phyloP scores from a whole-genome alignment of 2,329 filamentous ascomycete species.

The Fulvia fulva region DNA sequence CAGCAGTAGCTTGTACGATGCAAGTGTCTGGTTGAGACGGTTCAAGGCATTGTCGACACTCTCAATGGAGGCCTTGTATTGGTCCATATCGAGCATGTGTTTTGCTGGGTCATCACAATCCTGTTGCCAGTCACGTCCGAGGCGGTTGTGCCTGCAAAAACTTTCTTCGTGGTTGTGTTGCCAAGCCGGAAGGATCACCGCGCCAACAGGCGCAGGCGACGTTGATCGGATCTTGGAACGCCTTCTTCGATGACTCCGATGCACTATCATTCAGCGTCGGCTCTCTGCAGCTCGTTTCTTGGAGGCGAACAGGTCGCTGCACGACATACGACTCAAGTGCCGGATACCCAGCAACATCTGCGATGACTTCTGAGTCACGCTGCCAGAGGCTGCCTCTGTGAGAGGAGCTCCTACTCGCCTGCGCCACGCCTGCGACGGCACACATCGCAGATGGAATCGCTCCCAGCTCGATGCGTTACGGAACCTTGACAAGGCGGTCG shows the following conservation, averaged over 20 bases:
- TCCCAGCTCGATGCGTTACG: too few species aligned
- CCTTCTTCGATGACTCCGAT: not conserved
- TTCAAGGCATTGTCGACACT: slow-evolving; percentile 30
- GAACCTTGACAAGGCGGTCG: not conserved
- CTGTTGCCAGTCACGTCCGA: not conserved
- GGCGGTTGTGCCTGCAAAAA: not conserved
- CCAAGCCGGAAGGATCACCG: not conserved
- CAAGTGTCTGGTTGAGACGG: slow-evolving; percentile 31
- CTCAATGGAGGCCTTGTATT: slow-evolving; percentile 28
- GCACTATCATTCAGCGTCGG: not conserved
- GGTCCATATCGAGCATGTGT: slow-evolving; percentile 22
- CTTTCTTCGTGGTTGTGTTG: not conserved
- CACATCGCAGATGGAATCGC: not conserved
- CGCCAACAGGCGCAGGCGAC: not conserved
- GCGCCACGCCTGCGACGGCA: not conserved
- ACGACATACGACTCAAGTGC: not conserved
- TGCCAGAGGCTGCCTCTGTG: too few species aligned
- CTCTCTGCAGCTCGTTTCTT: not conserved
- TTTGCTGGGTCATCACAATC: not conserved
- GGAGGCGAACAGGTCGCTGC: not conserved
- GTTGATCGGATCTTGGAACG: not conserved
- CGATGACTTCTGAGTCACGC: not conserved
- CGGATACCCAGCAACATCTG: not conserved
- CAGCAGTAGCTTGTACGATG: slow-evolving; percentile 26
- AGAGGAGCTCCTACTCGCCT: too few species aligned